These are phyloP conservation scores for Russula griseocarnosa DNA, from an alignment of 768 basidiomycete species.

Conservation along the genomic window DNA sequence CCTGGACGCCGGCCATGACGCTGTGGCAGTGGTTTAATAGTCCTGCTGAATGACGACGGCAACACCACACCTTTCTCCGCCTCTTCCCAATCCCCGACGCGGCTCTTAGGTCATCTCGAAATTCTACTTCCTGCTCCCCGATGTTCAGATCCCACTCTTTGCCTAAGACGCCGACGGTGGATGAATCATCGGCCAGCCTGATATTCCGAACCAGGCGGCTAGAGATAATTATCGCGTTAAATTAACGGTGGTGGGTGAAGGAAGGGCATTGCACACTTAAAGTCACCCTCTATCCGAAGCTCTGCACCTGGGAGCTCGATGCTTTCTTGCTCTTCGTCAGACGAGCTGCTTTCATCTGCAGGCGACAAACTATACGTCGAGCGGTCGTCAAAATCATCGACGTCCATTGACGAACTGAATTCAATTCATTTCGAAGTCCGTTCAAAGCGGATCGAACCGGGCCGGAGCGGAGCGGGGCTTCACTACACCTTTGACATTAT, in stretches of 20 bases:
- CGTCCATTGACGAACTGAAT: not conserved
- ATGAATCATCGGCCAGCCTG: conserved; percentile 46
- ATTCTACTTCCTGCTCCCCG: conserved; percentile 62
- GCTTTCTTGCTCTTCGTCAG: conserved; percentile 15
- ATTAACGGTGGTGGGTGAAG: not conserved
- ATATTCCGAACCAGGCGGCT: conserved; percentile 71
- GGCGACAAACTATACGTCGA: conserved; percentile 13
- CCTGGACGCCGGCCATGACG: conserved; percentile 48
- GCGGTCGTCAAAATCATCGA: conserved; percentile 13
- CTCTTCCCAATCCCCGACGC: conserved; percentile 67
- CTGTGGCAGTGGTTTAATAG: not conserved
- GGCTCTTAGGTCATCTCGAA: conserved; percentile 67
- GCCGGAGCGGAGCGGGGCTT: not conserved
- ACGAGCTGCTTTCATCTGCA: conserved; percentile 9
- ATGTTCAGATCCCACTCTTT: conserved; percentile 73
- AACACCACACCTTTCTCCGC: conserved; percentile 37
- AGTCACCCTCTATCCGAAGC: conserved; percentile 51
- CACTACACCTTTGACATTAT: not conserved
- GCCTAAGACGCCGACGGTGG: conserved; percentile 46
- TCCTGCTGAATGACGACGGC: not conserved
- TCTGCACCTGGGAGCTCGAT: conserved; percentile 27
- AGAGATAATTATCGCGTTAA: not conserved
- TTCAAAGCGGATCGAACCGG: not conserved
- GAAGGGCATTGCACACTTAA: conserved; percentile 36
- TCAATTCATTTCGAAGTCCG: not conserved